These are phyloP conservation scores for Neurospora sp. DNA, from an alignment of 495 filamentous ascomycete genomes.

Conservation along the genomic window DNA sequence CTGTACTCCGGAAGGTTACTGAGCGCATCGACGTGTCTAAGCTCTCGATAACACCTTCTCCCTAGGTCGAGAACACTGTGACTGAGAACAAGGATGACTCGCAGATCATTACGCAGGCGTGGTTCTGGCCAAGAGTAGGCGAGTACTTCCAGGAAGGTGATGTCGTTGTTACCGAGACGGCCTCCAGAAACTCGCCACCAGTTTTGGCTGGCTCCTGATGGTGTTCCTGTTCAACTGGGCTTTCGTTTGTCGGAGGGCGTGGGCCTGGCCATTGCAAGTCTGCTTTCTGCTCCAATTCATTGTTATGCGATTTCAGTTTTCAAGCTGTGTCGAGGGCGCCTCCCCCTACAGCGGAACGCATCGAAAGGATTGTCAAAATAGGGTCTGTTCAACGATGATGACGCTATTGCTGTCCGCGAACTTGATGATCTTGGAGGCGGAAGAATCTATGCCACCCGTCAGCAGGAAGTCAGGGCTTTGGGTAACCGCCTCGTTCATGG, in stretches of 20 bases:
- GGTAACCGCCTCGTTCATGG: neutral
- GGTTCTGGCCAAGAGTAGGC: conserved; percentile 76
- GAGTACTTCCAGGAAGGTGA: conserved; percentile 68
- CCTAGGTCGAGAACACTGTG: conserved; percentile 47
- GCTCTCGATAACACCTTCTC: conserved; percentile 35
- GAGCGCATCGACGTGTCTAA: conserved; percentile 48
- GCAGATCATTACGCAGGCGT: conserved; percentile 64
- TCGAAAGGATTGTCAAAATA: too few relatives aligned
- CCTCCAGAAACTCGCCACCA: too few relatives aligned
- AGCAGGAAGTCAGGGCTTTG: neutral
- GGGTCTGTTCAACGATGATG: conserved; percentile 17
- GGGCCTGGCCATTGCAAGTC: too few relatives aligned
- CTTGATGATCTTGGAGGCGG: conserved; percentile 20
- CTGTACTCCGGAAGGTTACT: conserved; percentile 62
- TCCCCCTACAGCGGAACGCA: too few relatives aligned
- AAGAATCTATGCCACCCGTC: conserved; percentile 7
- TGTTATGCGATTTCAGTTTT: too few relatives aligned
- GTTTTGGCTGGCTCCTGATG: too few relatives aligned
- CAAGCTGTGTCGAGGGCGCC: too few relatives aligned
- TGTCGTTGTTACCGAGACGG: conserved; percentile 79
- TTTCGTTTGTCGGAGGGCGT: too few relatives aligned
- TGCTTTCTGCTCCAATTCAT: too few relatives aligned
- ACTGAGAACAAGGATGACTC: conserved; percentile 41
- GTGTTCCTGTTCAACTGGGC: too few relatives aligned
- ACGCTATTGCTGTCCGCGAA: conserved; percentile 14